Base-by-base conservation (phyloP, 192 early-diverging fungal genomes). In the Lobosporangium transversale region DNA sequence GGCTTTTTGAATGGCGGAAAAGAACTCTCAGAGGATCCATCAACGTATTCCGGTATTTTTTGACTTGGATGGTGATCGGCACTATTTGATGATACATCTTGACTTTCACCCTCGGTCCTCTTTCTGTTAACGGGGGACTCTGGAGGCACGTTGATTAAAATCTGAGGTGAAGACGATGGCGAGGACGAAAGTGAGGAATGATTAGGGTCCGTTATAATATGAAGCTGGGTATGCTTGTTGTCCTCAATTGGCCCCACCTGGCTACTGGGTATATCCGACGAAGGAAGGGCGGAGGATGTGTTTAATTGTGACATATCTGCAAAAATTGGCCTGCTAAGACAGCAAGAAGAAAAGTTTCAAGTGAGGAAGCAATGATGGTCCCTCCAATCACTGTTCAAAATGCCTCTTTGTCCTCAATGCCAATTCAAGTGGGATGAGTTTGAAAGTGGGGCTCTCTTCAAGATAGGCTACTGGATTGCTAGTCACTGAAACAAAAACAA, bases 61-160 rank as follows among this genome's bases (percentile, higher is more conserved):
- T 20, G 50, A 21, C 40, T 12, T 42, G 42, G 20, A 11, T 26
- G 44, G n/a, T 58, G 66, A 20, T 31, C 33, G 36, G 47, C 32
- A 6, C 18, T 23, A 45, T 52, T n/a, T n/a, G n/a, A 50, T 4
- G 27, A 9, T 37, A 18, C 24, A 23, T 73, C 55, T n/a, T 65
- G 48, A 51, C 66, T 63, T 15, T 53, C 33, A n/a, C 17, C 60
- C n/a, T 76, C 73, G 4, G 64, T 18, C 15, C 73, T 50, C 40
- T 76, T 76, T 27, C 73, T 53, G 33, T 45, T 76, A 24, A 67
- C n/a, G 21, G 73, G 73, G n/a, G 73, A 76, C 12, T 33, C 53
- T 20, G 53, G 65, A 11, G 26, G 58, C 17, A 10, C 17, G 0
- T 12, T 44, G 30, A 11, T 45, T 9, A 1, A 0, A 24, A 43